A percentile compares a stretch with the other conserved stretches of the same genome.
Evolutionary conservation across 2,329 filamentous ascomycete genomes (phyloP).

Genomic region (Achaetomium macrosporum): DNA sequence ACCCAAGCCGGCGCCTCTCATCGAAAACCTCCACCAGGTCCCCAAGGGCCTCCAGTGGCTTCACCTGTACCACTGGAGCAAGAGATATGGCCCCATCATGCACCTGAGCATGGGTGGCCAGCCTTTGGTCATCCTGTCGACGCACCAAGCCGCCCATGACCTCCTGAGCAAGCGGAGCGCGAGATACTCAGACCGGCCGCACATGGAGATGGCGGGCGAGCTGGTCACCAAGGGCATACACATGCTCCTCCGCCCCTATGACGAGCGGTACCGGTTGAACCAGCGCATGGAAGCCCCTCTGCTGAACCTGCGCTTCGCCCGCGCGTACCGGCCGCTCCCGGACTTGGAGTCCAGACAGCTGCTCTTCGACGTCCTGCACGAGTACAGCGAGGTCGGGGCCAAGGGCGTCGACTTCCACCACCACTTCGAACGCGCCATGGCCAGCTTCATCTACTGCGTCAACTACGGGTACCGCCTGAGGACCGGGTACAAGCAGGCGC

Average conservation of each 20-base stretch:
- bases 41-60: slow-evolving; percentile 14
- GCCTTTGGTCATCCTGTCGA: slow-evolving; percentile 35
- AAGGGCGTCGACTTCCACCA: slow-evolving; percentile 27
- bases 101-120: slow-evolving; percentile 34
- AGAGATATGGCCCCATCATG: slow-evolving; percentile 26
- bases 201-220: slow-evolving; percentile 33
- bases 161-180: slow-evolving; percentile 36
- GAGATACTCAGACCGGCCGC: slow-evolving; percentile 36
- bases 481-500: slow-evolving; percentile 19
- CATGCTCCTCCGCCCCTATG: slow-evolving; percentile 38
- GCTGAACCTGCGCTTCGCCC: slow-evolving; percentile 27
- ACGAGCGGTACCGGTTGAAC: slow-evolving; percentile 33
- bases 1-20: slow-evolving; percentile 2
- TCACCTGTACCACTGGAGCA: slow-evolving; percentile 18
- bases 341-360: slow-evolving; percentile 42
- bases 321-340: slow-evolving; percentile 37
- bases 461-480: slow-evolving; percentile 32
- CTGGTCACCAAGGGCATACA: slow-evolving; percentile 33
- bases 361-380: slow-evolving; percentile 36
- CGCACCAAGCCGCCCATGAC: slow-evolving; percentile 33
- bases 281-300: slow-evolving; percentile 35
- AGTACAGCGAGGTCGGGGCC: slow-evolving; percentile 22
- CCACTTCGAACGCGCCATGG: slow-evolving; percentile 32
- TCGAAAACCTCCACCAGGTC: slow-evolving; percentile 15
- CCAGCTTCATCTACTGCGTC: slow-evolving; percentile 34